These are phyloP conservation scores for Arachis monticola DNA, from an alignment of 331 rosid genomes.

Conservation along the genomic window DNA sequence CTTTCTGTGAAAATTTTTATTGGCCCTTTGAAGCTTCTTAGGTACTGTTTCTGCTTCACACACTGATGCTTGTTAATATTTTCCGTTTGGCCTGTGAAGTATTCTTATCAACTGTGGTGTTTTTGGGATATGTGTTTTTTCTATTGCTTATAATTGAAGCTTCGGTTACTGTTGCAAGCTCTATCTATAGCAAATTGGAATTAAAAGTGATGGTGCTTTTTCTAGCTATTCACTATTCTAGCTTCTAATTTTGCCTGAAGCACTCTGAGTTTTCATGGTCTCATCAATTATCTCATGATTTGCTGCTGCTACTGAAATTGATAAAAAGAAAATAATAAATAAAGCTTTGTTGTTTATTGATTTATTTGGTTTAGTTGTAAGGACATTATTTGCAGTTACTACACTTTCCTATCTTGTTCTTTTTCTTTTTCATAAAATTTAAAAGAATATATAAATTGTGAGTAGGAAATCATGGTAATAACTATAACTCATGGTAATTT, in stretches of 20 bases:
- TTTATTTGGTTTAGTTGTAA: constrained; percentile 22
- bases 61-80: constrained; percentile 38
- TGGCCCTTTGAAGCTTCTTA: constrained; percentile 46
- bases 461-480: no score
- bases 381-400: constrained; percentile 2
- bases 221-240: constrained; percentile 4
- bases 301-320: constrained; percentile 2
- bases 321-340: background rate
- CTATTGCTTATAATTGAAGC: constrained; percentile 33
- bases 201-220: no score
- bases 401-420: background rate
- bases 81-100: background rate
- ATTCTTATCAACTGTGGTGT: constrained; percentile 6
- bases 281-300: constrained; percentile 13
- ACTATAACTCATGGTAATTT: constrained; percentile 7
- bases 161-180: constrained; percentile 16
- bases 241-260: constrained; percentile 9
- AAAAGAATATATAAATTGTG: background rate
- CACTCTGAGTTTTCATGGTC: constrained; percentile 3
- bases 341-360: background rate
- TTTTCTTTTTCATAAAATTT: background rate
- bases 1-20: constrained; percentile 2
- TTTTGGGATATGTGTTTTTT: constrained; percentile 1
- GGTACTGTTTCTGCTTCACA: constrained; percentile 47
- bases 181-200: constrained; percentile 16